Percentiles rank a stretch among this genome's conserved stretches.
These are phyloP conservation scores for Macrolepiota fuliginosa DNA, from an alignment of 768 basidiomycete genomes.

Conservation along the genomic window DNA sequence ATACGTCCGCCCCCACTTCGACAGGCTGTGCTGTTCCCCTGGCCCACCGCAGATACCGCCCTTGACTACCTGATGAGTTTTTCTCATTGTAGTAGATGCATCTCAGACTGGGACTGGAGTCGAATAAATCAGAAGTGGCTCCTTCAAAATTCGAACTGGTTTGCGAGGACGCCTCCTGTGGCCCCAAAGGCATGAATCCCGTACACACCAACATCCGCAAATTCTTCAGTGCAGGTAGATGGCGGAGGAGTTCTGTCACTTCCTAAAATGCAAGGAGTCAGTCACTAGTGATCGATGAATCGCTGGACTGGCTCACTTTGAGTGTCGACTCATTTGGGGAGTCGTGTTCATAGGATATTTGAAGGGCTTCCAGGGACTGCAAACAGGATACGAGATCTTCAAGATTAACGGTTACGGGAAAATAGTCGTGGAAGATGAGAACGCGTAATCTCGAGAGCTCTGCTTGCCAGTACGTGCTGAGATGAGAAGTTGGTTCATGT, in stretches of 20 bases:
- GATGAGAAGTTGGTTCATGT: background rate
- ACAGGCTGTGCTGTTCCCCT: background rate
- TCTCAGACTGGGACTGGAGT: background rate
- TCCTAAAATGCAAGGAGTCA: background rate
- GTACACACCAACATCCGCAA: background rate
- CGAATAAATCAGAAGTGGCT: background rate
- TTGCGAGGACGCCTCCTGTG: background rate
- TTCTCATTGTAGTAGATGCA: background rate
- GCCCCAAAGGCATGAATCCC: background rate
- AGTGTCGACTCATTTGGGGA: background rate
- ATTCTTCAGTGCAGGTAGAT: background rate
- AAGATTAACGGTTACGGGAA: background rate
- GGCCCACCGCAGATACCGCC: background rate
- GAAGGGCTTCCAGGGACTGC: conserved; percentile 2
- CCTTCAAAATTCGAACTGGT: background rate
- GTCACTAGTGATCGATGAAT: background rate
- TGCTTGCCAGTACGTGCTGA: background rate
- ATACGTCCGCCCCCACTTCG: background rate
- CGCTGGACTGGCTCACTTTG: background rate
- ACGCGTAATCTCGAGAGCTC: conserved; percentile 6
- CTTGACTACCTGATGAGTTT: too few relatives aligned
- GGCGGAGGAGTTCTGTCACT: background rate
- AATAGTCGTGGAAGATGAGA: background rate
- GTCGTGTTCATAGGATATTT: background rate
- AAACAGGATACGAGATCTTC: background rate